These are phyloP conservation scores for Flaveria brownii DNA, from an alignment of 129 eudicot species.

Conservation along the genomic window DNA sequence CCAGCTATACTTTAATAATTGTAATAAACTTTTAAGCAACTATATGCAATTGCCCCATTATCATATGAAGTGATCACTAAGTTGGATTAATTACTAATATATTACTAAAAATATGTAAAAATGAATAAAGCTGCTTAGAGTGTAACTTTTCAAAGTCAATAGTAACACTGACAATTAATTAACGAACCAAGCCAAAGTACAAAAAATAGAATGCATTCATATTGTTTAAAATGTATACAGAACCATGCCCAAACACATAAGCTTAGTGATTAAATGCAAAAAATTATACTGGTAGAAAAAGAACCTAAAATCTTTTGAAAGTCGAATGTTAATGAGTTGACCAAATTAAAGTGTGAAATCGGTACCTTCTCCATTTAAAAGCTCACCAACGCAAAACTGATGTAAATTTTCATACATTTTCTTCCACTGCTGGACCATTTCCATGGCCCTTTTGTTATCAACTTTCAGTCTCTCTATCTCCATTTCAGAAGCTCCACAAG, in stretches of 20 bases:
- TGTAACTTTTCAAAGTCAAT: too few species aligned
- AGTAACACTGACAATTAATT: too few species aligned
- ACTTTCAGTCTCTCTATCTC: slow-evolving; percentile 70
- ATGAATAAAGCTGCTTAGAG: too few species aligned
- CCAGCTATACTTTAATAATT: too few species aligned
- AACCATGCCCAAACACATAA: neutral
- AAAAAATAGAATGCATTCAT: neutral
- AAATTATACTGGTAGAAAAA: neutral
- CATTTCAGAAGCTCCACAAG: slow-evolving; percentile 76
- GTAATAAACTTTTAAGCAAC: too few species aligned
- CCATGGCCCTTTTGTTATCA: slow-evolving; percentile 58
- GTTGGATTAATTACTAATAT: too few species aligned
- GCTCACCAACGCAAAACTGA: slow-evolving; percentile 67
- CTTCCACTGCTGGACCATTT: slow-evolving; percentile 81
- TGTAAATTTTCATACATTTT: slow-evolving; percentile 71
- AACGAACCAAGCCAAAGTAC: too few species aligned
- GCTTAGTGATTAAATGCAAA: neutral
- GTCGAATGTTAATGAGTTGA: neutral
- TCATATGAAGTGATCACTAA: too few species aligned
- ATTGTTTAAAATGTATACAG: neutral
- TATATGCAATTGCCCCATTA: too few species aligned
- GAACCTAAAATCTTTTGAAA: slow-evolving; percentile 20
- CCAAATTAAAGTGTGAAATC: slow-evolving; percentile 18
- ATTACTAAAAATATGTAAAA: too few species aligned
- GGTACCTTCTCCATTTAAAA: slow-evolving; percentile 48